Evolutionary conservation across 2,329 filamentous ascomycete species (phyloP), one percentile per base, ranked within the genome.

Genomic region (Lasiodiplodia hormozganensis): DNA sequence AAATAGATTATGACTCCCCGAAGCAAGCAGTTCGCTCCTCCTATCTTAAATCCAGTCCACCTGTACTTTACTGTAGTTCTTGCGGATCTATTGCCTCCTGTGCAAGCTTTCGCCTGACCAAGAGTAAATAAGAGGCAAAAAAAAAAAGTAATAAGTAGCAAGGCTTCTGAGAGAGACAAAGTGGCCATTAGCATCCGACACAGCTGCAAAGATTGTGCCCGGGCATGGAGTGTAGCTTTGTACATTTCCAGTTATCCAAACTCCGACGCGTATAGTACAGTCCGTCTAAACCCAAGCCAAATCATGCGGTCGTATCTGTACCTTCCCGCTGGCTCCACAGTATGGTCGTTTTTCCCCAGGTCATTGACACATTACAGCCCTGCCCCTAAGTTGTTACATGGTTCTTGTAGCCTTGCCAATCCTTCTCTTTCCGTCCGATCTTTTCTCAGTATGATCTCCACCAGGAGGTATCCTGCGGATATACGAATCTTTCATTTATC

Each of bases 401-500:
- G 60, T 21, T 21, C 25, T 10, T 38, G 23, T n/a, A 14, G 51
- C 43, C 12, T 64, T n/a, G 43, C 14, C 18, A 21, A 31, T 11
- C 11, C 28, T 38, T 11, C 31, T 38, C 28, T 38, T 25, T 34
- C 21, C 11, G 28, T 8, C n/a, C 60, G 14, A 10, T 18, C n/a
- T 36, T n/a, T 23, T 16, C 40, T 16, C 4, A 4, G 28, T 12
- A 51, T 8, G 8, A 4, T 11, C 14, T 18, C 16, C 21, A 21
- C 23, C 43, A n/a, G 21, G 12, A 31, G 10, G n/a, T 43, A 14
- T 43, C 4, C 25, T 14, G n/a, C 14, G 38, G 14, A n/a, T 34
- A 38, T 12, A 16, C 2, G 1, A n/a, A 6, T 23, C 14, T 5
- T 23, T 64, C 36, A 64, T 38, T 80, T 81, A 68, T 78, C 77